A percentile compares a stretch with the other conserved stretches of the same genome.
Evolutionary conservation across 2,329 filamentous ascomycete genomes (phyloP).

Genomic region (Aspergillus viridinutans): DNA sequence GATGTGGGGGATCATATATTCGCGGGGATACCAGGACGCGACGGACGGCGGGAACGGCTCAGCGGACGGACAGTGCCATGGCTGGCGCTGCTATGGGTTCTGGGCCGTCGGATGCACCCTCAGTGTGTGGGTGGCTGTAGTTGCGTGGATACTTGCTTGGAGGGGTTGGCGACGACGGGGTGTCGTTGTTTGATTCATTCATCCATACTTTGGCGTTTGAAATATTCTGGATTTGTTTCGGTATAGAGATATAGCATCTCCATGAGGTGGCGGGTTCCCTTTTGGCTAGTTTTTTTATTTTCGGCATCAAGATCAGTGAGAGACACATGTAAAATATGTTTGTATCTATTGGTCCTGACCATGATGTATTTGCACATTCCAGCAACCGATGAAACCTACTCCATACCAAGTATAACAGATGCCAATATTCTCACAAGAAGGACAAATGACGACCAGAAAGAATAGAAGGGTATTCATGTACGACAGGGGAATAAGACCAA

Average conservation of each 20-base stretch:
- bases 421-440: not conserved
- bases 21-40: conserved; percentile 41
- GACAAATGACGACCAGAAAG: not conserved
- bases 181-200: conserved; percentile 55
- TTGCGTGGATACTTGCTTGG: conserved; percentile 74
- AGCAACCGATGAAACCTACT: not conserved
- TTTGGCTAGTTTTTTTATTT: not conserved
- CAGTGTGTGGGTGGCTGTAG: conserved; percentile 73
- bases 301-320: no score
- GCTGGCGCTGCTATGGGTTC: conserved; percentile 77
- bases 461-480: not conserved
- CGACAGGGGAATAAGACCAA: not conserved
- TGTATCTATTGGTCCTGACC: not conserved
- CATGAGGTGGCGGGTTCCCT: no score
- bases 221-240: not conserved
- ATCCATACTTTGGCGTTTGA: not conserved
- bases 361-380: not conserved
- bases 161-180: conserved; percentile 76
- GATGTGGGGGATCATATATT: conserved; percentile 88
- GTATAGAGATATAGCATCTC: not conserved
- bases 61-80: conserved; percentile 66
- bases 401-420: not conserved
- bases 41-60: conserved; percentile 39
- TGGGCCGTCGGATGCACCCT: conserved; percentile 72
- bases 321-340: no score